Evolutionary conservation across 768 basidiomycete species (phyloP).

Genomic region (Lepiota brunneoincarnata): DNA sequence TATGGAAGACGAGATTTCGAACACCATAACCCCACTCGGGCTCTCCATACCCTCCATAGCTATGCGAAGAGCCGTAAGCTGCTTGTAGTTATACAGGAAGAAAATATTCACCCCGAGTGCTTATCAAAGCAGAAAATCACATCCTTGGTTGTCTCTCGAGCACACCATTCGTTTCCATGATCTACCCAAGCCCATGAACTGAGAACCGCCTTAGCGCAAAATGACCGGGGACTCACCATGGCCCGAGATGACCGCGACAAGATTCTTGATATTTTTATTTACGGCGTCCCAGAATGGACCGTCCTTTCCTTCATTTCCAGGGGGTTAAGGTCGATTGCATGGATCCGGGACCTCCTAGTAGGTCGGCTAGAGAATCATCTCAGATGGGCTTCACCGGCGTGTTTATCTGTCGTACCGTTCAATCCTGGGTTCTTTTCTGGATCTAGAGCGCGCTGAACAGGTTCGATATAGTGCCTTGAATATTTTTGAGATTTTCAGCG

Average conservation of each 20-base stretch:
- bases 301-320: constrained; percentile 43
- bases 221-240: constrained; percentile 46
- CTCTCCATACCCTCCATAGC: constrained; percentile 63
- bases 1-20: constrained; percentile 54
- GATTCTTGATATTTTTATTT: constrained; percentile 56
- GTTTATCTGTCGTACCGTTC: constrained; percentile 29
- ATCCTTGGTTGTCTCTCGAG: constrained; percentile 56
- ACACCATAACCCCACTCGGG: constrained; percentile 63
- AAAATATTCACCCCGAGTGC: constrained; percentile 58
- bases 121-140: constrained; percentile 77
- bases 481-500: background rate
- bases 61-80: constrained; percentile 19
- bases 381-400: background rate
- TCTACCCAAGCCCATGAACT: constrained; percentile 34
- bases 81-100: background rate
- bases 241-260: constrained; percentile 67
- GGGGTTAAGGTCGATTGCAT: constrained; percentile 51
- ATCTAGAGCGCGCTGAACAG: constrained; percentile 33
- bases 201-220: background rate
- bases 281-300: constrained; percentile 61
- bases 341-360: constrained; percentile 47
- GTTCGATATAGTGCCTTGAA: constrained; percentile 34
- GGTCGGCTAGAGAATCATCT: constrained; percentile 42
- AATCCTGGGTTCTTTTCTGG: constrained; percentile 38
- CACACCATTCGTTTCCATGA: constrained; percentile 81